Evolutionary conservation across 257 asterid genomes (phyloP), one percentile per base, ranked within the genome.

Genomic region (Ligustrum vulgare): DNA sequence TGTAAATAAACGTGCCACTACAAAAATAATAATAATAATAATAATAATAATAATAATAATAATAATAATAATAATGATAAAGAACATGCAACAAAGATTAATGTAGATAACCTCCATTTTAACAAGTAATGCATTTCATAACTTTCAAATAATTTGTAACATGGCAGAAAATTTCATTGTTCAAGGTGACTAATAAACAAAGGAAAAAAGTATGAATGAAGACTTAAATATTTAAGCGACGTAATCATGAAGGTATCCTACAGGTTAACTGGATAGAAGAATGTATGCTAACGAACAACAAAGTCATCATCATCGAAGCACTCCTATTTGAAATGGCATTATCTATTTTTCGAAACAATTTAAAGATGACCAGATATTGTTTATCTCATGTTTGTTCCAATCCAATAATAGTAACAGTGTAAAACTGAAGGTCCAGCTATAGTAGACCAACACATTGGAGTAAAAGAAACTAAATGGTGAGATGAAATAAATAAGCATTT

Each of bases 1-100:
- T 39, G 96, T 91, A 80, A 93, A 93, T 77, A 95, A 85, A 66
- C 97, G 97, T 75, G 94, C 93, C 98, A 95, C 99, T 95, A 81
- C 84, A 90, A 69, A 72, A 81, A 79, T 34, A 72, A 51, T 32
- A 41, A 45, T n/a, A n/a, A n/a, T n/a, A n/a, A n/a, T n/a, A n/a
- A n/a, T n/a, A n/a, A n/a, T n/a, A n/a, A n/a, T n/a, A n/a, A n/a
- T n/a, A n/a, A n/a, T n/a, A n/a, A n/a, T n/a, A n/a, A n/a, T n/a
- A n/a, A n/a, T n/a, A n/a, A n/a, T n/a, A n/a, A n/a, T n/a, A n/a
- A n/a, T n/a, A n/a, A n/a, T n/a, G n/a, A 51, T 32, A 41, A 45
- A 64, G 18, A 51, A 64, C 11, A 31, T 43, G 76, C 71, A 75
- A 12, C 16, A 34, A 72, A 73, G 32, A 20, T 41, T 71, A 75